Evolutionary conservation across 257 asterid species (phyloP), one percentile per base, ranked within the genome.

Genomic region (Fraxinus cuspidata): DNA sequence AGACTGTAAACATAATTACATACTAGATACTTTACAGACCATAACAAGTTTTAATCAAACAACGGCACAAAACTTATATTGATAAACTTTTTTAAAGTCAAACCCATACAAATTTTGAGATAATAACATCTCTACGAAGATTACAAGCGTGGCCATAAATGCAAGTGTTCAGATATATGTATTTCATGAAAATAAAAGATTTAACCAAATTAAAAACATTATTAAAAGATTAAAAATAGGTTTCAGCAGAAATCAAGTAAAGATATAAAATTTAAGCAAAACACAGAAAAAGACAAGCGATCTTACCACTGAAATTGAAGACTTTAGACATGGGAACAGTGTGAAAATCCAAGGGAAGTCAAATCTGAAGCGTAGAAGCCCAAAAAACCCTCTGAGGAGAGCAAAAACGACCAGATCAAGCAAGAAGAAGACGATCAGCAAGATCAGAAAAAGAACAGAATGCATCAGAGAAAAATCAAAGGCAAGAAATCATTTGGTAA

Each of bases 281-380:
- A 74, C 4, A 34, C 44, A 70, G 44, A 78, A 11, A 71, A 71
- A 75, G 86, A 77, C 71, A 2, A 40, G 73, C 81, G 21, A 28
- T 11, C 87, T 65, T 92, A 96, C 99, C 99, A 84, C 83, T 85
- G 92, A 89, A 93, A 83, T 87, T 90, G 74, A 90, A 69, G 83
- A 96, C 87, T 83, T 90, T 75, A 86, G 97, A 88, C 99, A 96
- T 95, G 86, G 84, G 72, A 69, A 77, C 47, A 72, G 72, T 23
- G 76, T 79, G 73, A 77, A 79, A 84, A 49, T 75, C 77, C 76
- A 73, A 72, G 80, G 72, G 56, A 81, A 65, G 73, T 73, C 78
- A 79, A 89, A 85, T 78, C 84, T 67, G 81, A 81, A 78, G 42
- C 44, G 84, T 29, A 72, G 79, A 83, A 83, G 81, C 77, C 83